These are phyloP conservation scores for Suillus hirtellus DNA, from an alignment of 768 basidiomycete species.

Conservation along the genomic window DNA sequence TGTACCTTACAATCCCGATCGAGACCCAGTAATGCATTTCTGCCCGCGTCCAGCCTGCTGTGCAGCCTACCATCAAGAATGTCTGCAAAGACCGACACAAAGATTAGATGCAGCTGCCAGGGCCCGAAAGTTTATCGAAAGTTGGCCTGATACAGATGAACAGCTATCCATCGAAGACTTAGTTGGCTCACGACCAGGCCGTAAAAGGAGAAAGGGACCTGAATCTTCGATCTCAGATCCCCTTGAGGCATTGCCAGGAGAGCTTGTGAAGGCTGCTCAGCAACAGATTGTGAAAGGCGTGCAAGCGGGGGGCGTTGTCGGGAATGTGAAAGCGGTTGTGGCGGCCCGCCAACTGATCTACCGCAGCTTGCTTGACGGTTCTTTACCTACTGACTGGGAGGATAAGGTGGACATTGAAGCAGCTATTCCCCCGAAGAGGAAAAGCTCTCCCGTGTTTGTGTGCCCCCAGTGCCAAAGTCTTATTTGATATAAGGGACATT, in stretches of 20 bases:
- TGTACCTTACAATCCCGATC: slow-evolving; percentile 48
- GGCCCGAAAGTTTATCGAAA: slow-evolving; percentile 33
- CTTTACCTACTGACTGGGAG: slow-evolving; percentile 46
- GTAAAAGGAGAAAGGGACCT: slow-evolving; percentile 19
- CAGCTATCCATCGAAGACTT: slow-evolving; percentile 11
- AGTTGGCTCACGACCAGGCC: background rate
- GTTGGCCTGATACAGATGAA: slow-evolving; percentile 38
- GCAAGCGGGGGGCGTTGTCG: slow-evolving; percentile 44
- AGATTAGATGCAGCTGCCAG: slow-evolving; percentile 19
- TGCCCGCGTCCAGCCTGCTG: slow-evolving; percentile 55
- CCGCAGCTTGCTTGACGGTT: slow-evolving; percentile 28
- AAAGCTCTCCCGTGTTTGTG: slow-evolving; percentile 29
- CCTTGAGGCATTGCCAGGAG: slow-evolving; percentile 33
- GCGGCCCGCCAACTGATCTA: slow-evolving; percentile 51
- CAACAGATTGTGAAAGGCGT: slow-evolving; percentile 56
- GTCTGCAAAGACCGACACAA: slow-evolving; percentile 37
- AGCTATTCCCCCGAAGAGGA: slow-evolving; percentile 22
- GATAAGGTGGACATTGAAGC: slow-evolving; percentile 24
- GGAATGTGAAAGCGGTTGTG: slow-evolving; percentile 50
- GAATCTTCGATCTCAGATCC: background rate
- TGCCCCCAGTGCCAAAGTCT: slow-evolving; percentile 48
- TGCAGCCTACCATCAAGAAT: slow-evolving; percentile 48
- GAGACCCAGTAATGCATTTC: slow-evolving; percentile 47
- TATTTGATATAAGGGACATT: slow-evolving; percentile 32
- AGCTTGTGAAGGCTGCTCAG: slow-evolving; percentile 44